Conservation (phyloP, 2,329 filamentous ascomycete genomes). For the Scytalidium sp. region DNA sequence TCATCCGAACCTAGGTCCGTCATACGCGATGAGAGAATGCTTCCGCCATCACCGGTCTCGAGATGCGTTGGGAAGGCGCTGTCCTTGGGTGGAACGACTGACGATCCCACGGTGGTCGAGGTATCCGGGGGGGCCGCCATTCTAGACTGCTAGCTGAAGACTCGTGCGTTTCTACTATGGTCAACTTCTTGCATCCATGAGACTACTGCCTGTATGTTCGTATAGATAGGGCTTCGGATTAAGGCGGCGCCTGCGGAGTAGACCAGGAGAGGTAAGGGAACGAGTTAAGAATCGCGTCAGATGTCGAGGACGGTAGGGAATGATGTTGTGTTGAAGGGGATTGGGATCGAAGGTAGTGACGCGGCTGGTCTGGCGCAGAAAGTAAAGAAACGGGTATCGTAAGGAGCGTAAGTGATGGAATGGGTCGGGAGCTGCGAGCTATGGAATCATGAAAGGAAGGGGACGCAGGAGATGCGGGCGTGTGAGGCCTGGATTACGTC, state of each 20-base stretch:
- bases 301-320: background rate
- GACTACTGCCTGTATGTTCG: background rate
- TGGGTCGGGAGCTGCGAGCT: background rate
- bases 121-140: background rate
- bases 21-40: constrained; percentile 52
- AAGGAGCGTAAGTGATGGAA: background rate
- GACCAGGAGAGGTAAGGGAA: constrained; percentile 1
- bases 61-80: constrained; percentile 15
- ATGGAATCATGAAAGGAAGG: background rate
- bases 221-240: background rate
- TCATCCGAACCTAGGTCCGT: constrained; percentile 53
- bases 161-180: background rate
- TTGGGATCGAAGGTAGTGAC: background rate
- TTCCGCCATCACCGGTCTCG: constrained; percentile 37
- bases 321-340: background rate
- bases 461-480: background rate
- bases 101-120: background rate
- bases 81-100: too few relatives aligned
- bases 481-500: background rate
- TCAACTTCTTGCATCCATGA: background rate
- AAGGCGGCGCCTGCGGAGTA: background rate
- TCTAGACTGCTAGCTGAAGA: background rate
- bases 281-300: background rate
- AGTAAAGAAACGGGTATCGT: background rate
- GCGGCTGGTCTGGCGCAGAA: background rate